phyloP scores from a whole-genome alignment of 148 eudicot genomes.

The Camellia japonica region DNA sequence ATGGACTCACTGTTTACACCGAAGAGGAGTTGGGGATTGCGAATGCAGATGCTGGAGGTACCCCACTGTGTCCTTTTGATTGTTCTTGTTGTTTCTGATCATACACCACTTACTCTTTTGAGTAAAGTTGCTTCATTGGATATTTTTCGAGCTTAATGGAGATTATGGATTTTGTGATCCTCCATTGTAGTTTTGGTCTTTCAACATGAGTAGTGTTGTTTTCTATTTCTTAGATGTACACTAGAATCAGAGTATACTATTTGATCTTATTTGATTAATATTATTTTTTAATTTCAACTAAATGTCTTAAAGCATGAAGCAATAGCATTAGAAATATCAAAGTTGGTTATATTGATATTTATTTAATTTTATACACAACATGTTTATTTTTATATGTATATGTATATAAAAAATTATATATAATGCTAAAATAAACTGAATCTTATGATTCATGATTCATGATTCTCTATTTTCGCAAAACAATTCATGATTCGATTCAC shows the following conservation, averaged over 20 bases:
- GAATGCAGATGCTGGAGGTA: constrained; percentile 62
- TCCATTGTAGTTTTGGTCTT: not conserved
- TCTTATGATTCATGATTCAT: too few species aligned
- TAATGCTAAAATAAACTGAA: too few species aligned
- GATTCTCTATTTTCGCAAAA: too few species aligned
- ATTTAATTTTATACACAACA: too few species aligned
- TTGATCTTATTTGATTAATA: not conserved
- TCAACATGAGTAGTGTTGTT: not conserved
- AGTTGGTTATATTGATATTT: too few species aligned
- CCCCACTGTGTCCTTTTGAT: constrained; percentile 75
- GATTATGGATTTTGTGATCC: not conserved
- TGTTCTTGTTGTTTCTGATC: constrained; percentile 77
- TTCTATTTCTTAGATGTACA: not conserved
- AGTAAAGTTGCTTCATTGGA: too few species aligned
- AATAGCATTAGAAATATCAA: not conserved
- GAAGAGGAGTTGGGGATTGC: constrained; percentile 68
- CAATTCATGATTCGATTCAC: too few species aligned
- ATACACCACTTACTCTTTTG: not conserved
- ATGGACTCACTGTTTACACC: constrained; percentile 58
- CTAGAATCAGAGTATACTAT: not conserved
- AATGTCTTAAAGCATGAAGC: not conserved
- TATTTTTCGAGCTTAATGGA: too few species aligned
- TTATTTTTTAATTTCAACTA: not conserved
- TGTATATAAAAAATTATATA: too few species aligned
- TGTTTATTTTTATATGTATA: too few species aligned